Conservation (phyloP, 768 basidiomycete species). For the Amanita molliuscula region DNA sequence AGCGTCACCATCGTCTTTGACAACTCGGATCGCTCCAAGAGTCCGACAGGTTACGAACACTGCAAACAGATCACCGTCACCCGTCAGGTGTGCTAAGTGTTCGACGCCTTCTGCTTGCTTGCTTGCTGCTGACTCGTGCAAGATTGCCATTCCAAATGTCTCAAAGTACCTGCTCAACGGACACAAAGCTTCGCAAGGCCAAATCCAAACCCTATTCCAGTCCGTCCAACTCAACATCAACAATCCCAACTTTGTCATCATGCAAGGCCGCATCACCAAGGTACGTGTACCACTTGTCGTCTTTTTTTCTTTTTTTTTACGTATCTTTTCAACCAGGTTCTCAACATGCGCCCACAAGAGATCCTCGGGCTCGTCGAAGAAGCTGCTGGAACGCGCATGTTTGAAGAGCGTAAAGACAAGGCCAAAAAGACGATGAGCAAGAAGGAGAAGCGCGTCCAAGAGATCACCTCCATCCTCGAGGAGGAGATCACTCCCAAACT, state of each 20-base stretch:
- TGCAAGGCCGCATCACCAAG: conserved; percentile 99
- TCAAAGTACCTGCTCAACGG: conserved; percentile 96
- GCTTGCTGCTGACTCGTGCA: conserved; percentile 19
- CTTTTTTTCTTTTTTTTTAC: neutral
- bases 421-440: conserved; percentile 93
- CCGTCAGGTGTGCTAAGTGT: conserved; percentile 78
- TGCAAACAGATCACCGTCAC: conserved; percentile 91
- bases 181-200: conserved; percentile 81
- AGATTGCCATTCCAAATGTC: conserved; percentile 90
- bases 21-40: conserved; percentile 81
- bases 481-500: conserved; percentile 96
- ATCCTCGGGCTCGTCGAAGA: conserved; percentile 99
- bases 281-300: conserved; percentile 25
- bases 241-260: conserved; percentile 98
- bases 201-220: conserved; percentile 87
- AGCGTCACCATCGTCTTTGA: conserved; percentile 98
- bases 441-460: conserved; percentile 93
- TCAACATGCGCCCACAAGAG: conserved; percentile 98
- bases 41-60: conserved; percentile 74
- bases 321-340: conserved; percentile 35
- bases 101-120: too few species aligned
- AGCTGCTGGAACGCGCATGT: conserved; percentile 97
- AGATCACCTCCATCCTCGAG: conserved; percentile 65
- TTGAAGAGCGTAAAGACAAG: conserved; percentile 96
- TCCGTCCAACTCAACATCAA: conserved; percentile 98